phyloP scores from a whole-genome alignment of 331 rosid genomes.

The Saraca asoca region DNA sequence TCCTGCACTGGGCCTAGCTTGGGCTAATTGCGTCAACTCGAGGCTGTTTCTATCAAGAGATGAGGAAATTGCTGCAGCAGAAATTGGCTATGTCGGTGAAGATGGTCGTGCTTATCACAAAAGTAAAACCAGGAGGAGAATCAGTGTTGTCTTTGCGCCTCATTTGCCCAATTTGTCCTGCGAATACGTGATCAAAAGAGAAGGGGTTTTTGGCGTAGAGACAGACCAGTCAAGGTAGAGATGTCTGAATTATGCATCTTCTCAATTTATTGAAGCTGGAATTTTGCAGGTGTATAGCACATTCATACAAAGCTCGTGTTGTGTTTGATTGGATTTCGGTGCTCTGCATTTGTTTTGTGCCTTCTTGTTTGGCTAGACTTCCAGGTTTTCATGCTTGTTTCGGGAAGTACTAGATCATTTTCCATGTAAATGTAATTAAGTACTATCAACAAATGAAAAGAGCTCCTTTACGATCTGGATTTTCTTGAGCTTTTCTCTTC shows the following conservation, averaged over 20 bases:
- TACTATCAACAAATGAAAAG: too few species aligned
- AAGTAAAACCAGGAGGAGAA: slow-evolving; percentile 45
- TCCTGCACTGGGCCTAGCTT: slow-evolving; percentile 76
- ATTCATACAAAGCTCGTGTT: too few species aligned
- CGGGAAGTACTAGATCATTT: too few species aligned
- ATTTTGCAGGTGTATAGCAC: too few species aligned
- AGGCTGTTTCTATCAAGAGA: slow-evolving; percentile 72
- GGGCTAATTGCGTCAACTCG: slow-evolving; percentile 84
- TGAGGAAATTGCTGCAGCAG: slow-evolving; percentile 42
- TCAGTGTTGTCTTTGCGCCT: slow-evolving; percentile 77
- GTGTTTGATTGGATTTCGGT: too few species aligned
- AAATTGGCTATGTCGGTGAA: slow-evolving; percentile 6
- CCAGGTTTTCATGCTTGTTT: too few species aligned
- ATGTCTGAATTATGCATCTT: neutral
- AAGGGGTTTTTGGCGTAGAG: slow-evolving; percentile 63
- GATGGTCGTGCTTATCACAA: slow-evolving; percentile 21
- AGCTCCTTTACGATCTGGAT: too few species aligned
- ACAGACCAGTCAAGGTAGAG: neutral
- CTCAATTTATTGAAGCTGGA: neutral
- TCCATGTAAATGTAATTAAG: too few species aligned
- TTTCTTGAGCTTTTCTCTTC: too few species aligned
- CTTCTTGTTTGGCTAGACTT: too few species aligned
- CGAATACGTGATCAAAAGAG: slow-evolving; percentile 48
- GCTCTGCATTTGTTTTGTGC: too few species aligned
- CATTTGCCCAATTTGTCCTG: slow-evolving; percentile 68